Evolutionary conservation across 306 rosid genomes (phyloP).

Genomic region (Fragaria vesca): DNA sequence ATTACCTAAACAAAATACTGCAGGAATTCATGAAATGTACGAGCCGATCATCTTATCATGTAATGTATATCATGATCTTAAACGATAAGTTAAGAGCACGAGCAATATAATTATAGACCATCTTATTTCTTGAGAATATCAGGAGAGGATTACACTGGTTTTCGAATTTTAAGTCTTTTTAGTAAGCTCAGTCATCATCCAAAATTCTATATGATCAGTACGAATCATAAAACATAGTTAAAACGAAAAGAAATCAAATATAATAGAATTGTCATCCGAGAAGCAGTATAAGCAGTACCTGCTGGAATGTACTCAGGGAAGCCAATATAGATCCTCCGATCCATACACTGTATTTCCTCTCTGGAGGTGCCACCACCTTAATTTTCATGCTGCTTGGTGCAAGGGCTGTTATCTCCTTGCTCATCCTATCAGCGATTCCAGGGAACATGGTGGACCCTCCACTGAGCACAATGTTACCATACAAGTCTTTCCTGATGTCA

Average conservation of each 20-base stretch:
- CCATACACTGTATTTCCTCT: conserved; percentile 47
- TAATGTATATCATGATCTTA: not conserved
- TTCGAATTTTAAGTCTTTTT: not conserved
- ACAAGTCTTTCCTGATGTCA: conserved; percentile 42
- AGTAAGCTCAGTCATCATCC: not conserved
- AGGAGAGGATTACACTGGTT: not conserved
- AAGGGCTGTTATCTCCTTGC: conserved; percentile 48
- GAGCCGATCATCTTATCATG: not conserved
- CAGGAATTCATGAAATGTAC: not conserved
- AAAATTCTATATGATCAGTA: not conserved
- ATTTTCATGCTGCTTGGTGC: conserved; percentile 46
- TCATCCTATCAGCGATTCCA: conserved; percentile 44
- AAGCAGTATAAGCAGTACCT: conserved; percentile 20
- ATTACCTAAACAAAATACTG: not conserved
- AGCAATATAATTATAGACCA: not conserved
- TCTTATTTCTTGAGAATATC: not conserved
- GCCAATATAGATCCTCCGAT: conserved; percentile 47
- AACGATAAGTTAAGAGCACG: not conserved
- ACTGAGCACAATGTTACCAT: conserved; percentile 42
- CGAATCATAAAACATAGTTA: not conserved
- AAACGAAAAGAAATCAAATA: not conserved
- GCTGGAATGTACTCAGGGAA: conserved; percentile 48
- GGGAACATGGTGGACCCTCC: conserved; percentile 51
- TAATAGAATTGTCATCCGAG: not conserved
- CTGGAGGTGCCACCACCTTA: conserved; percentile 43